phyloP scores from a whole-genome alignment of 345 rosid species.

The Salix viminalis region DNA sequence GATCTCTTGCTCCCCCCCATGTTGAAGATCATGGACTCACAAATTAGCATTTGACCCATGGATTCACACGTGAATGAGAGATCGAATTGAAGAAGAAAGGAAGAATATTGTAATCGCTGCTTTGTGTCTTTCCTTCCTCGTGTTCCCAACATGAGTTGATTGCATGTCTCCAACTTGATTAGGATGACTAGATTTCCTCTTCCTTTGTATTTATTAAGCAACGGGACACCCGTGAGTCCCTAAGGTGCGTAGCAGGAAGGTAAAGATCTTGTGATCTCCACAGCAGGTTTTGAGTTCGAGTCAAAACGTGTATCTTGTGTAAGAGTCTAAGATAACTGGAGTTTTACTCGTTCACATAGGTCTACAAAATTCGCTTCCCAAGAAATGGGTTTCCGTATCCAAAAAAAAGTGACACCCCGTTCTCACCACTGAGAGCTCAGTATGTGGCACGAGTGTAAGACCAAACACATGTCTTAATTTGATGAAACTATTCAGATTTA shows the following conservation, averaged over 20 bases:
- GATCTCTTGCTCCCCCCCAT: conserved; percentile 38
- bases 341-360: accelerated
- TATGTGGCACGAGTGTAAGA: too few species aligned
- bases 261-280: too few species aligned
- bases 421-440: too few species aligned
- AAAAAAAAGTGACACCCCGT: too few species aligned
- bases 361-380: accelerated
- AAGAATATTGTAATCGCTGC: neutral
- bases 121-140: conserved; percentile 34
- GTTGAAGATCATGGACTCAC: conserved; percentile 1
- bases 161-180: conserved; percentile 32
- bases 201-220: neutral
- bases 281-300: too few species aligned
- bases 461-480: too few species aligned
- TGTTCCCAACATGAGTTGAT: conserved; percentile 46
- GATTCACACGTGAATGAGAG: conserved; percentile 32
- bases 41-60: conserved; percentile 22
- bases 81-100: neutral
- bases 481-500: too few species aligned
- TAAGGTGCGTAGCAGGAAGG: too few species aligned
- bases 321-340: accelerated
- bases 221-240: neutral
- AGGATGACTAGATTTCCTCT: neutral
- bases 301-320: too few species aligned
- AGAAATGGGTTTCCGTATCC: too few species aligned